Conservation (phyloP, 352 stramenopile species). For the Porosira glacialis region DNA sequence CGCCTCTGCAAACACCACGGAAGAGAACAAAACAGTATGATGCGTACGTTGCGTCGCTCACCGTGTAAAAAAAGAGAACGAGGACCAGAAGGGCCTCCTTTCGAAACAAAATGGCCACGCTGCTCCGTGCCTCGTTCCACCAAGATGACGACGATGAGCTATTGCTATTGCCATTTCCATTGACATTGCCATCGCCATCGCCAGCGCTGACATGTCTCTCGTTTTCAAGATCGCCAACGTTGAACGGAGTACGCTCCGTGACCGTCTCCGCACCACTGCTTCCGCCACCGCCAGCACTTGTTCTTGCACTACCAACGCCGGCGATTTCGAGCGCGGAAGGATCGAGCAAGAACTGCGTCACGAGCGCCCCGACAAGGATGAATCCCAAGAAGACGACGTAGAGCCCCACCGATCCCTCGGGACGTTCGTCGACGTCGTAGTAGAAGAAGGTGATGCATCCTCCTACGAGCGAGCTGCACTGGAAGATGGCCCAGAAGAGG, state of each 20-base stretch:
- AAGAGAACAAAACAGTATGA: too few species aligned
- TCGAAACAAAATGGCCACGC: conserved; percentile 44
- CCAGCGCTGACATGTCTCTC: too few species aligned
- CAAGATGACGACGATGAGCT: conserved; percentile 39
- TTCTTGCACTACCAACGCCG: too few species aligned
- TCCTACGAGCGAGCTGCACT: conserved; percentile 78
- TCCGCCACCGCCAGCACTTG: conserved; percentile 1
- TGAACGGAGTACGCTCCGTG: conserved; percentile 27
- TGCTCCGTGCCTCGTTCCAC: conserved; percentile 39
- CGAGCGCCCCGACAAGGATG: conserved; percentile 61
- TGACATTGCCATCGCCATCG: too few species aligned
- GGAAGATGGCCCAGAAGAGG: conserved; percentile 85
- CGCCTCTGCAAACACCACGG: too few species aligned
- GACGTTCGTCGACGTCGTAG: conserved; percentile 39
- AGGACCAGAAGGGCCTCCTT: conserved; percentile 29
- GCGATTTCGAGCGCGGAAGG: conserved; percentile 33
- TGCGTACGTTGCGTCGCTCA: conserved; percentile 15
- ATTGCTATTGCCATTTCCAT: conserved; percentile 10
- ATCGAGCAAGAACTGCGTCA: conserved; percentile 62
- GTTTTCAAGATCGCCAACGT: neutral
- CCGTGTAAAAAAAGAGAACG: conserved; percentile 62
- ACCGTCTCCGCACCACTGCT: conserved; percentile 20
- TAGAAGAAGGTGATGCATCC: conserved; percentile 77
- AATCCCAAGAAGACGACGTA: conserved; percentile 79
- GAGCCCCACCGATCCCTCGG: conserved; percentile 43